Evolutionary conservation across 2,329 filamentous ascomycete genomes (phyloP).

Genomic region (Plectosphaerella sp.): DNA sequence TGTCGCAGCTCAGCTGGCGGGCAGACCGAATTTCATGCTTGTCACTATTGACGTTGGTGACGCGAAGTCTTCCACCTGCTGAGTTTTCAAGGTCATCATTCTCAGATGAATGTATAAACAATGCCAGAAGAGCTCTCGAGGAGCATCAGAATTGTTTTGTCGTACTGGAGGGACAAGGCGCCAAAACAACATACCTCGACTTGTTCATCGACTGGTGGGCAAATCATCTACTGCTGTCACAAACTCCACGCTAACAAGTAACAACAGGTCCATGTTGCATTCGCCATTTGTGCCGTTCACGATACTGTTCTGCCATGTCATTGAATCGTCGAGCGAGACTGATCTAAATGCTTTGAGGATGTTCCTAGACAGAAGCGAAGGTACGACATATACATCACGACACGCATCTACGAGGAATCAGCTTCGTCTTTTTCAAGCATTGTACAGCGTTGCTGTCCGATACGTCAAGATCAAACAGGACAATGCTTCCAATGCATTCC

Average conservation of each 20-base stretch:
- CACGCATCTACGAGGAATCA: constrained; percentile 10
- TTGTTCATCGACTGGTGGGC: not conserved
- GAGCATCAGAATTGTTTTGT: constrained; percentile 11
- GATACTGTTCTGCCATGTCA: constrained; percentile 19
- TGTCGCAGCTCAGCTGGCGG: constrained; percentile 10
- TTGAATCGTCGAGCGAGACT: constrained; percentile 31
- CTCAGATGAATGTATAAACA: constrained; percentile 16
- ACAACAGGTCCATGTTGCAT: constrained; percentile 10
- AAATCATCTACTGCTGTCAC: too few species aligned
- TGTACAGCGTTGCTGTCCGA: constrained; percentile 15
- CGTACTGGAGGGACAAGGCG: not conserved
- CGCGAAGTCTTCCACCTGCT: constrained; percentile 15
- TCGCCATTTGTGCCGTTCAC: constrained; percentile 19
- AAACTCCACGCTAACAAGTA: not conserved
- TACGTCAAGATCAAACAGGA: not conserved
- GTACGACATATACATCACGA: not conserved
- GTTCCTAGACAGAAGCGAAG: constrained; percentile 12
- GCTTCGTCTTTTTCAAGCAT: constrained; percentile 13
- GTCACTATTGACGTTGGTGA: constrained; percentile 18
- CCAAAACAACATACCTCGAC: constrained; percentile 1
- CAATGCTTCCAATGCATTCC: not conserved
- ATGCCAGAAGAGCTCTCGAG: constrained; percentile 13
- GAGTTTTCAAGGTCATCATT: constrained; percentile 5
- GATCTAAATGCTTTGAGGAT: constrained; percentile 28
- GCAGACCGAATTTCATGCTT: constrained; percentile 14